Base-by-base conservation (phyloP, 352 stramenopile genomes). In the Globisporangium splendens region DNA sequence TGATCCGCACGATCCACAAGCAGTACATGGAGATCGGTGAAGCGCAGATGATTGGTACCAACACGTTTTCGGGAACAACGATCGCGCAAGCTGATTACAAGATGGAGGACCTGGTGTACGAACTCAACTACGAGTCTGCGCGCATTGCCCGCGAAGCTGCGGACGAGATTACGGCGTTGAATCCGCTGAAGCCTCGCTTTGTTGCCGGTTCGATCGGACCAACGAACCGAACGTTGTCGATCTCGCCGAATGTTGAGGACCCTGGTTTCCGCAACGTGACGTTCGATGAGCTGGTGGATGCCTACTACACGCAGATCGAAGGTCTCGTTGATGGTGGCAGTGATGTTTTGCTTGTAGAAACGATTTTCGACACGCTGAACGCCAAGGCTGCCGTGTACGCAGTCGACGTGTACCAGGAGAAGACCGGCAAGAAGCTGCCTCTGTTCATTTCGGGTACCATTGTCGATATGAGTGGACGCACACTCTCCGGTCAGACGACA, bases 351-450 rank as follows among this genome's bases (percentile, higher is more conserved):
- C 96, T 99, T 53, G 93, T 99, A 0, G 96, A 99, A 73, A 99
- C 96, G 6, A 98, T 99, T 56, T 98, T 98, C 70, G 96, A 99
- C 68, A 99, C 96, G 13, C 78, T 98, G 57, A 98, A 98, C 70
- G 95, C 96, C 51, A 98, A 98, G 77, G 96, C 95, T 18, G 96
- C 95, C 1, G 78, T 98, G 41, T 98, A 97, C 69, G 95, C 95
- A 3, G 83, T 98, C 59, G 84, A 95, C 50, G 80, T 97, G 62
- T 98, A 93, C 66, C 77, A 98, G 58, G 92, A 98, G 59, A 81
- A 96, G 21, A 93, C 73, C 46, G 80, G 83, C 15, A 63, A 93
- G 33, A 89, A 96, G 54, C 88, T 98, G 59, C 96, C 96, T 54
- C 78, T 99, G 22, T 98, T 99, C 75, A 92, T 98, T 46, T 98